phyloP scores from a whole-genome alignment of 1,284 basidiomycete genomes.

The Kwoniella shivajii region DNA sequence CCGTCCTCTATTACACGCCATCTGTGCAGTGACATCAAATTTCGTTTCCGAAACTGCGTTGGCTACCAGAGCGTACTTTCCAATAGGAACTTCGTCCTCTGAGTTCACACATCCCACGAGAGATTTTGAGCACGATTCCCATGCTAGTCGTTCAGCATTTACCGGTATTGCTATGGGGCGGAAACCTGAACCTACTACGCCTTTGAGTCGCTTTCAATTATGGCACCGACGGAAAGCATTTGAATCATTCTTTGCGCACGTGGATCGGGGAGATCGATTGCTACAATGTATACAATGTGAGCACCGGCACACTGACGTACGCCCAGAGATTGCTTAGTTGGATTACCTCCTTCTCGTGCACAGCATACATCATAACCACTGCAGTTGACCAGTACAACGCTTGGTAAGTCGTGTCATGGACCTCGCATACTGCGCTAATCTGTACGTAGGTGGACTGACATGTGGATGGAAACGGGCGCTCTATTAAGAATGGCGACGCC shows the following conservation, averaged over 20 bases:
- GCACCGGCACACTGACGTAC: slow-evolving; percentile 3
- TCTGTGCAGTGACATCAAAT: slow-evolving; percentile 40
- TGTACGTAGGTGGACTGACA: slow-evolving; percentile 31
- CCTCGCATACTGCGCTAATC: background rate
- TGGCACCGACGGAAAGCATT: slow-evolving; percentile 48
- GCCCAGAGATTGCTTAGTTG: background rate
- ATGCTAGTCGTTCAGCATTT: background rate
- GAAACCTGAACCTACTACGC: slow-evolving; percentile 1
- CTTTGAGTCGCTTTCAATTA: slow-evolving; percentile 43
- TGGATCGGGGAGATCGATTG: slow-evolving; percentile 35
- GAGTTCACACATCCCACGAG: slow-evolving; percentile 36
- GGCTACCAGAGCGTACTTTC: slow-evolving; percentile 39
- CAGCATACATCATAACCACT: slow-evolving; percentile 33
- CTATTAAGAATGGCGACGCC: slow-evolving; percentile 38
- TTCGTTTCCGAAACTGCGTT: slow-evolving; percentile 35
- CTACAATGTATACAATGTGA: slow-evolving; percentile 38
- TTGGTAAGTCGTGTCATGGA: slow-evolving; percentile 25
- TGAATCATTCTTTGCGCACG: slow-evolving; percentile 20
- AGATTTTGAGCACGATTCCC: slow-evolving; percentile 22
- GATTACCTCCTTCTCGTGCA: background rate
- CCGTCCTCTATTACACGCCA: slow-evolving; percentile 38
- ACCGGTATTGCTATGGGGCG: background rate
- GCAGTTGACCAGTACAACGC: slow-evolving; percentile 44
- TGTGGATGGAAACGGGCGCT: slow-evolving; percentile 43
- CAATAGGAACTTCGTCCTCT: slow-evolving; percentile 29